Percentiles rank a stretch among this genome's conserved stretches.
phyloP scores from a whole-genome alignment of 2,329 filamentous ascomycete genomes.

The Aspergillus sp. region DNA sequence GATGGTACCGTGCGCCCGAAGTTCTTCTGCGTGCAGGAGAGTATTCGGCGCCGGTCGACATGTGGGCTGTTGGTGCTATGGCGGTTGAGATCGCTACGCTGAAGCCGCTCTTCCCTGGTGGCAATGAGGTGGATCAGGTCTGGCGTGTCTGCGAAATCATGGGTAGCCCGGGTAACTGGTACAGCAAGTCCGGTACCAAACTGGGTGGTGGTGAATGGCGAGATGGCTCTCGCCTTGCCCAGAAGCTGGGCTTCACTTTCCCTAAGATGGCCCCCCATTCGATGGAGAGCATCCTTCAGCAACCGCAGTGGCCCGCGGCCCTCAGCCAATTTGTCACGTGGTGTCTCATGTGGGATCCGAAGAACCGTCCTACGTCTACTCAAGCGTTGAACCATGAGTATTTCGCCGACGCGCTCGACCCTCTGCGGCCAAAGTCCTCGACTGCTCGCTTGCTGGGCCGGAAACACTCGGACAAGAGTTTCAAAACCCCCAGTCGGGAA shows the following conservation, averaged over 20 bases:
- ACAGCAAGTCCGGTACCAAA: constrained; percentile 81
- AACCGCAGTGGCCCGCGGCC: constrained; percentile 86
- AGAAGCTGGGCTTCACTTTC: constrained; percentile 97
- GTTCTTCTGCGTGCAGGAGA: constrained; percentile 90
- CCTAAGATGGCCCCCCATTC: constrained; percentile 98
- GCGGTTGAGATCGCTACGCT: constrained; percentile 95
- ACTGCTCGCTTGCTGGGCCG: constrained; percentile 79
- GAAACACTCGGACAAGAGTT: constrained; percentile 81
- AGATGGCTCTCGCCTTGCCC: constrained; percentile 85
- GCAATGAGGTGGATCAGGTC: constrained; percentile 97
- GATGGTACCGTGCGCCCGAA: constrained; percentile 94
- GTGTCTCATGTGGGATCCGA: constrained; percentile 99
- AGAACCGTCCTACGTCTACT: constrained; percentile 81
- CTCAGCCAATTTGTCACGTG: constrained; percentile 93
- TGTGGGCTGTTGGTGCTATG: constrained; percentile 98
- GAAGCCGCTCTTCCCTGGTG: constrained; percentile 94
- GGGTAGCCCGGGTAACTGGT: constrained; percentile 98
- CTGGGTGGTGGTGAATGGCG: constrained; percentile 98
- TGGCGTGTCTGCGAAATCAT: constrained; percentile 99
- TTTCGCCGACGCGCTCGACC: constrained; percentile 88
- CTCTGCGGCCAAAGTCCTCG: constrained; percentile 86
- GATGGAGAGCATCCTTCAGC: constrained; percentile 88
- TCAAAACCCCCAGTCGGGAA: constrained; percentile 64
- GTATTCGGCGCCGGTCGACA: constrained; percentile 96
- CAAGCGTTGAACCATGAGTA: constrained; percentile 96